phyloP scores from a whole-genome alignment of 305 asterid species.

The Fraxinus floribunda region DNA sequence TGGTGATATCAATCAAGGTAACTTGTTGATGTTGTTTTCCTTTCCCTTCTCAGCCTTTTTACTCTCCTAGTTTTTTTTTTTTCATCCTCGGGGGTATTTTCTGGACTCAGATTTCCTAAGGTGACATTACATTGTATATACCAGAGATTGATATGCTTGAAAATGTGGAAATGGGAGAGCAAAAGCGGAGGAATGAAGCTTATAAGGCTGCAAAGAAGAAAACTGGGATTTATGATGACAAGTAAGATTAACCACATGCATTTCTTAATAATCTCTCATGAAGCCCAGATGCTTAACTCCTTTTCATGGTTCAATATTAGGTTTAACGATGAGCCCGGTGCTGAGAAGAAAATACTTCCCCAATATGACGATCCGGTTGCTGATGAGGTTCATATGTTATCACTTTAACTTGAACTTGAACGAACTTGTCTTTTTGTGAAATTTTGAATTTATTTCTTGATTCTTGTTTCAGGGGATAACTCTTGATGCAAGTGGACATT shows the following conservation, averaged over 20 bases:
- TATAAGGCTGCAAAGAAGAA: constrained; percentile 84
- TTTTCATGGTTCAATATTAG: constrained; percentile 34
- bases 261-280: background rate
- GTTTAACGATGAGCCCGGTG: constrained; percentile 61
- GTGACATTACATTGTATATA: constrained; percentile 79
- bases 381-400: constrained; percentile 60
- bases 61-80: constrained; percentile 24
- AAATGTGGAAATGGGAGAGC: constrained; percentile 96
- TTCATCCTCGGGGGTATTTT: constrained; percentile 58
- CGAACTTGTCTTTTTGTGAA: background rate
- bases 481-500: constrained; percentile 82
- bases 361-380: constrained; percentile 84
- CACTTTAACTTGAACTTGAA: constrained; percentile 10
- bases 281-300: background rate
- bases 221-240: constrained; percentile 72
- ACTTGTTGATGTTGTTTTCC: constrained; percentile 18
- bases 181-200: constrained; percentile 81
- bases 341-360: constrained; percentile 73
- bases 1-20: constrained; percentile 84
- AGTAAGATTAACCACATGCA: constrained; percentile 41
- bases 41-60: constrained; percentile 6
- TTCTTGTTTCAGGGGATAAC: constrained; percentile 59
- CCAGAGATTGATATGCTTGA: constrained; percentile 98
- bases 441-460: constrained; percentile 16
- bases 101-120: constrained; percentile 91